Percentiles rank a stretch among this genome's conserved stretches.
Evolutionary conservation across 805 yeast species (phyloP).

Genomic region (Metschnikowia baotianmanensis): DNA sequence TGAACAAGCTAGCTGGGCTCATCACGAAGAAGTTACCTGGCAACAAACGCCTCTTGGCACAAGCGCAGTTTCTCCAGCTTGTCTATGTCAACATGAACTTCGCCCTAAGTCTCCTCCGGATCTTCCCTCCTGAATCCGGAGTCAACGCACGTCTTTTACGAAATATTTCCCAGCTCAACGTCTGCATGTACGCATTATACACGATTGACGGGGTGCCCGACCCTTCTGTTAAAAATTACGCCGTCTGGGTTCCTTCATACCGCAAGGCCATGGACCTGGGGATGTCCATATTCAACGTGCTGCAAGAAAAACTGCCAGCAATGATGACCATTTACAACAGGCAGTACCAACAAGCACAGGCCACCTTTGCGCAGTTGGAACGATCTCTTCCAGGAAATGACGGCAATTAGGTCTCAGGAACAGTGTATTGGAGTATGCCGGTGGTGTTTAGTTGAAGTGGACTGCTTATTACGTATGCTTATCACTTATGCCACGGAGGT

Average conservation of each 20-base stretch:
- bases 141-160: background rate
- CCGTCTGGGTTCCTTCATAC: background rate
- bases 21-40: background rate
- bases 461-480: no score
- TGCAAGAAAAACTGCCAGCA: background rate
- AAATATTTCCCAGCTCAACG: background rate
- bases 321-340: background rate
- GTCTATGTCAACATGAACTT: background rate
- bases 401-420: background rate
- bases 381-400: background rate
- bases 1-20: background rate
- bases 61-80: background rate
- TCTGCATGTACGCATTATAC: background rate
- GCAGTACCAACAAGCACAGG: background rate
- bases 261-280: background rate
- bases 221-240: background rate
- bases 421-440: conserved; percentile 6
- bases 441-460: no score
- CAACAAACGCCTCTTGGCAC: background rate
- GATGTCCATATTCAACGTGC: background rate
- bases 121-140: background rate
- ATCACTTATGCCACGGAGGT: no score
- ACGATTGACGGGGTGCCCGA: background rate
- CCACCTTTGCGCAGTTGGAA: background rate
- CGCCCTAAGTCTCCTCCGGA: background rate